Evolutionary conservation across 192 early-diverging fungal species (phyloP).

Genomic region (Geranomyces michiganensis): DNA sequence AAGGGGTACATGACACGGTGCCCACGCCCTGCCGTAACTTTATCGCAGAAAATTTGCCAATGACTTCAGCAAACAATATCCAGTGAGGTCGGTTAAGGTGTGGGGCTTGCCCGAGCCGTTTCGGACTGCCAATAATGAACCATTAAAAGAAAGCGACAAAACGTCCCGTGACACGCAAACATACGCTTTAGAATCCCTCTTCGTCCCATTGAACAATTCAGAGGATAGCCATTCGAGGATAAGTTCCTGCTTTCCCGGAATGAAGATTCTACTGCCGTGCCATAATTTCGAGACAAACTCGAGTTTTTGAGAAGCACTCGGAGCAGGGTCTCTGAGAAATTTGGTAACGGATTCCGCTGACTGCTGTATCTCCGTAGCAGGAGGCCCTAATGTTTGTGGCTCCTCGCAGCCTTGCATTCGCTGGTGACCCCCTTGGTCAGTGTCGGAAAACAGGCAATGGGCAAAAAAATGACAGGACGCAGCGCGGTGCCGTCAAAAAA

Average conservation of each 20-base stretch:
- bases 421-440: no score
- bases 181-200: neutral
- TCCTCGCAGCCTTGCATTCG: no score
- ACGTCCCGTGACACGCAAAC: no score
- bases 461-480: no score
- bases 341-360: constrained; percentile 30
- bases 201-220: constrained; percentile 16
- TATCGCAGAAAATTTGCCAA: neutral
- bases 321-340: constrained; percentile 8
- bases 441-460: no score
- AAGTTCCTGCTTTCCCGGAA: constrained; percentile 33
- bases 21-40: neutral
- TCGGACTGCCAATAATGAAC: no score
- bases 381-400: no score
- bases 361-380: neutral
- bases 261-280: constrained; percentile 9
- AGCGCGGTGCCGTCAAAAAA: no score
- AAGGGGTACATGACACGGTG: neutral
- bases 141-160: no score
- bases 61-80: neutral
- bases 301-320: constrained; percentile 7
- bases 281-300: constrained; percentile 19
- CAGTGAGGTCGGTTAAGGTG: neutral
- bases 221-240: constrained; percentile 31
- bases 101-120: neutral